A percentile compares a stretch with the other conserved stretches of the same genome.
phyloP scores from a whole-genome alignment of 305 asterid species.

The Lippia alba region DNA sequence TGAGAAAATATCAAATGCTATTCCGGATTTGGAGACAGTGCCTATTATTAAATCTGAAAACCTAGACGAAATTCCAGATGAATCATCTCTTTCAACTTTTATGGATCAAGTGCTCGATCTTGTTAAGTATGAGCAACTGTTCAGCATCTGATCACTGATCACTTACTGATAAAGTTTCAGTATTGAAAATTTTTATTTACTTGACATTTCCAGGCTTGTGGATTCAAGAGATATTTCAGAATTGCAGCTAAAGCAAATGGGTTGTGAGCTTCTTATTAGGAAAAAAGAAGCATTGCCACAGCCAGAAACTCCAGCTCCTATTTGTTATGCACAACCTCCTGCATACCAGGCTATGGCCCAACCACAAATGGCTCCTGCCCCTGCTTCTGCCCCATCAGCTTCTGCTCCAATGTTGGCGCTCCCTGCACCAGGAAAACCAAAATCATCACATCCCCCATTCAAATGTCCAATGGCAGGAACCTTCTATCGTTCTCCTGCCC shows the following conservation, averaged over 20 bases:
- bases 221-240: slow-evolving; percentile 61
- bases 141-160: slow-evolving; percentile 17
- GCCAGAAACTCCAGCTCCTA: slow-evolving; percentile 42
- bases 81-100: slow-evolving; percentile 44
- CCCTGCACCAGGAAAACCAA: slow-evolving; percentile 41
- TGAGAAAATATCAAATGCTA: slow-evolving; percentile 39
- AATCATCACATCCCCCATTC: slow-evolving; percentile 54
- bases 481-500: slow-evolving; percentile 55
- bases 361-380: slow-evolving; percentile 40
- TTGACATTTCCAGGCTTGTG: slow-evolving; percentile 47
- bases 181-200: slow-evolving; percentile 5
- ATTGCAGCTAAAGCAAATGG: slow-evolving; percentile 58
- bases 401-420: slow-evolving; percentile 40
- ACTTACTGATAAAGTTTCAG: neutral
- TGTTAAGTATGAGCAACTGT: slow-evolving; percentile 45
- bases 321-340: slow-evolving; percentile 31
- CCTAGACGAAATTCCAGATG: slow-evolving; percentile 45
- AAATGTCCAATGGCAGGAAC: slow-evolving; percentile 67
- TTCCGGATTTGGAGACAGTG: slow-evolving; percentile 26
- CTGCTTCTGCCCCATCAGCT: slow-evolving; percentile 34
- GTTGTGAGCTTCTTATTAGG: slow-evolving; percentile 52
- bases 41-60: slow-evolving; percentile 33
- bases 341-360: slow-evolving; percentile 40
- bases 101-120: slow-evolving; percentile 50
- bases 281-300: slow-evolving; percentile 59